Conservation (phyloP, 2,329 filamentous ascomycete genomes). For the Cercospora janseana region DNA sequence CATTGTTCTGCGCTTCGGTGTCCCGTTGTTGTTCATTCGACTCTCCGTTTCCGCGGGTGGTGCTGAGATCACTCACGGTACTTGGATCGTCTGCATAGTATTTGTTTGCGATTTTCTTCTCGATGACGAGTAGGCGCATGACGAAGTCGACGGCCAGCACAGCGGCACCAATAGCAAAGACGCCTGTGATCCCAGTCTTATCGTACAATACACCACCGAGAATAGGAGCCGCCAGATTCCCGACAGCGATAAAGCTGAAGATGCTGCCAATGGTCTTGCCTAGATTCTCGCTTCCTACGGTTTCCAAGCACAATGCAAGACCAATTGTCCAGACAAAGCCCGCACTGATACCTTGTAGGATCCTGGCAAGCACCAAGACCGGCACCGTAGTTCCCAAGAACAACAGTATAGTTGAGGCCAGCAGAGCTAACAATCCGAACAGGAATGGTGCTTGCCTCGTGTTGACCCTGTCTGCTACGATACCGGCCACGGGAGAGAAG, state of each 20-base stretch:
- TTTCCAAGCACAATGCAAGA: slow-evolving; percentile 59
- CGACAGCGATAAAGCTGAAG: slow-evolving; percentile 59
- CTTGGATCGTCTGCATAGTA: slow-evolving; percentile 40
- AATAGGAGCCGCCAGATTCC: slow-evolving; percentile 57
- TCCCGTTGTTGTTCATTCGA: slow-evolving; percentile 20
- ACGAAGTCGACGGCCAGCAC: slow-evolving; percentile 59
- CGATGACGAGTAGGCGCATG: slow-evolving; percentile 61
- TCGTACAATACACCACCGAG: slow-evolving; percentile 61
- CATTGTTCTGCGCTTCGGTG: slow-evolving; percentile 12
- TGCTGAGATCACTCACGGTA: slow-evolving; percentile 22
- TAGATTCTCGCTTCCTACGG: slow-evolving; percentile 55
- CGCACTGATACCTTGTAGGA: slow-evolving; percentile 58
- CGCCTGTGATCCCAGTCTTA: slow-evolving; percentile 57
- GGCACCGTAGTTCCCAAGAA: slow-evolving; percentile 51
- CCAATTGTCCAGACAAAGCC: slow-evolving; percentile 61
- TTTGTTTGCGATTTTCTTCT: slow-evolving; percentile 57
- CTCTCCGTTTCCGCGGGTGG: slow-evolving; percentile 20
- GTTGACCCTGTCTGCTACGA: slow-evolving; percentile 54
- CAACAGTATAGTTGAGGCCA: slow-evolving; percentile 56
- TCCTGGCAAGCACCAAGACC: slow-evolving; percentile 52
- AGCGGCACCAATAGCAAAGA: slow-evolving; percentile 57
- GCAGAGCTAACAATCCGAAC: slow-evolving; percentile 52
- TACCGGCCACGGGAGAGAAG: slow-evolving; percentile 53
- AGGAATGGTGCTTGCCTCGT: slow-evolving; percentile 60
- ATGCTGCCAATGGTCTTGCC: slow-evolving; percentile 63